phyloP scores from a whole-genome alignment of 176 grass and related monocot genomes.

The Aegilops tauschii region DNA sequence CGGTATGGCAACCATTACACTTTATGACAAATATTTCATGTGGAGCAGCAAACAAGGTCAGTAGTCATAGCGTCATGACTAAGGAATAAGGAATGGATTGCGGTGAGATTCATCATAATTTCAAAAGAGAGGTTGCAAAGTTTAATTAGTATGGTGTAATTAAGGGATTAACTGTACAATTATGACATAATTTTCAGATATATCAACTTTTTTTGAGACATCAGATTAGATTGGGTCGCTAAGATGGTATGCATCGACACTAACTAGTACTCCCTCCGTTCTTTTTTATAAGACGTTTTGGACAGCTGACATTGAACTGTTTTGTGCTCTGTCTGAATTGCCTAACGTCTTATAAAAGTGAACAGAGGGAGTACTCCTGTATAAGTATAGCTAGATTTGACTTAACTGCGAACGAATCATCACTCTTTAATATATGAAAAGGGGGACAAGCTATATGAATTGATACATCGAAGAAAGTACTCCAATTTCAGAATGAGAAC shows the following conservation, averaged over 20 bases:
- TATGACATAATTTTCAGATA: neutral
- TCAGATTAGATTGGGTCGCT: neutral
- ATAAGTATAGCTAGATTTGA: neutral
- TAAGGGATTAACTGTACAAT: neutral
- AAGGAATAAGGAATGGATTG: too few relatives aligned
- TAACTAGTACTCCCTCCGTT: neutral
- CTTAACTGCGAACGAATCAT: neutral
- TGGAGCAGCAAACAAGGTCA: neutral
- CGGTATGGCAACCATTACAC: neutral
- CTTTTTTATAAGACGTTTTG: too few relatives aligned
- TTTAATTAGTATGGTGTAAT: neutral
- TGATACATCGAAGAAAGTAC: neutral
- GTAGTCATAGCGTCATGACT: neutral
- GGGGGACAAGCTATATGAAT: neutral
- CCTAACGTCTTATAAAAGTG: too few relatives aligned
- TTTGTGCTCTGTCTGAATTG: too few relatives aligned
- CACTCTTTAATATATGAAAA: neutral
- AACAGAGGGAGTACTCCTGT: neutral
- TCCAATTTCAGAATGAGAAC: neutral
- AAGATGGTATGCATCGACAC: neutral
- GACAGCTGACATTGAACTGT: too few relatives aligned
- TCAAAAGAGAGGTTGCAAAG: neutral
- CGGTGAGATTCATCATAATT: too few relatives aligned
- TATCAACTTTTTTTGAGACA: neutral
- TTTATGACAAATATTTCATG: neutral